phyloP scores from a whole-genome alignment of 768 basidiomycete species.

The Psilocybe subaeruginosa region DNA sequence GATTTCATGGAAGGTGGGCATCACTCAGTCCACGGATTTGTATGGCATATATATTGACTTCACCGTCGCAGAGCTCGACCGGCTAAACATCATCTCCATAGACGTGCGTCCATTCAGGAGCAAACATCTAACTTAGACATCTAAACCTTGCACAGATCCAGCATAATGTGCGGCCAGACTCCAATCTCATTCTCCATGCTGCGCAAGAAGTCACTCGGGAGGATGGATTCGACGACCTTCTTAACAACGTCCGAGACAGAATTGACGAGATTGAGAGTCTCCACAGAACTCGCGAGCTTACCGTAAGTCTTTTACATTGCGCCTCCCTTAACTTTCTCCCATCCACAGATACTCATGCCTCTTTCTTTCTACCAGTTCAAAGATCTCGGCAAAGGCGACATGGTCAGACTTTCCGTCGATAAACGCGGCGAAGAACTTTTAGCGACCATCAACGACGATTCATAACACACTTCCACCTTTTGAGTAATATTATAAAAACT shows the following conservation, averaged over 20 bases:
- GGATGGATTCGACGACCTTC: constrained; percentile 78
- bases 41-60: neutral
- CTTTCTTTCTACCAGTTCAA: constrained; percentile 41
- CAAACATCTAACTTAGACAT: neutral
- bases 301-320: constrained; percentile 42
- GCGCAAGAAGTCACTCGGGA: constrained; percentile 71
- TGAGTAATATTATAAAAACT: neutral
- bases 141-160: constrained; percentile 46
- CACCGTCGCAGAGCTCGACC: constrained; percentile 56
- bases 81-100: constrained; percentile 75
- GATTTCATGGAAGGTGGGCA: constrained; percentile 78
- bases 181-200: constrained; percentile 73
- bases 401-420: constrained; percentile 56
- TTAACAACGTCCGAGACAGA: constrained; percentile 72
- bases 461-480: neutral
- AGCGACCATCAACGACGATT: constrained; percentile 18
- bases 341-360: neutral
- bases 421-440: constrained; percentile 48
- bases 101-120: constrained; percentile 54
- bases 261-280: constrained; percentile 89
- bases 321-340: neutral
- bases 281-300: constrained; percentile 77
- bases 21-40: neutral
- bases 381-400: constrained; percentile 49
- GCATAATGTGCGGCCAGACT: constrained; percentile 81